These are phyloP conservation scores for Umbelopsis sp. DNA, from an alignment of 371 early-diverging fungal genomes.

Conservation along the genomic window DNA sequence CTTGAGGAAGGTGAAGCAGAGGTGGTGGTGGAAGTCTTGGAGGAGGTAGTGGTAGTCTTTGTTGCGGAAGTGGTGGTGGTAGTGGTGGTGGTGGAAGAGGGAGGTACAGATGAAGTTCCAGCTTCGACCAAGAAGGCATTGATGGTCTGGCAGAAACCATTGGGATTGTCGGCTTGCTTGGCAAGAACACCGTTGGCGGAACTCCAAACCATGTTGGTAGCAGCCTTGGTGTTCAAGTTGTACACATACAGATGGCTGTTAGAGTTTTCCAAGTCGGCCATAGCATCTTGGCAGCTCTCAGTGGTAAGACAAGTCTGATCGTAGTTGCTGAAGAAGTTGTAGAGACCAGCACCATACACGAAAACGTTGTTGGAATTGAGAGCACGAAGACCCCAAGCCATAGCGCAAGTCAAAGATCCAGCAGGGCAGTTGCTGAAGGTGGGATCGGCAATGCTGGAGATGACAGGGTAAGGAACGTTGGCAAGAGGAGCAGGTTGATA, in stretches of 20 bases:
- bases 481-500: conserved; percentile 27
- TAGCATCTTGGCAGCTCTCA: conserved; percentile 22
- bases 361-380: conserved; percentile 24
- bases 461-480: conserved; percentile 22
- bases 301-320: conserved; percentile 23
- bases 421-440: conserved; percentile 26
- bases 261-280: conserved; percentile 23
- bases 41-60: neutral
- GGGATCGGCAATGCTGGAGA: conserved; percentile 25
- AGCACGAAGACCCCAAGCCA: conserved; percentile 32
- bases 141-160: conserved; percentile 16
- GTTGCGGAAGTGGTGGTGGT: neutral
- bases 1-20: neutral
- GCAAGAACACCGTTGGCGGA: conserved; percentile 13
- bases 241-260: conserved; percentile 8
- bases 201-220: conserved; percentile 22
- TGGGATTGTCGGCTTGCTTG: conserved; percentile 18
- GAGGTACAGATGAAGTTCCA: neutral
- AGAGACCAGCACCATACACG: conserved; percentile 34
- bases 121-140: conserved; percentile 18
- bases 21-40: neutral
- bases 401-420: conserved; percentile 14
- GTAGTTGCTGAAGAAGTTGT: conserved; percentile 34
- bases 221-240: conserved; percentile 21
- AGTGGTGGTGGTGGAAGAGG: neutral